A percentile compares a stretch with the other conserved stretches of the same genome.
Conservation (phyloP, 441 rosid genomes). For the Melastoma candidum region DNA sequence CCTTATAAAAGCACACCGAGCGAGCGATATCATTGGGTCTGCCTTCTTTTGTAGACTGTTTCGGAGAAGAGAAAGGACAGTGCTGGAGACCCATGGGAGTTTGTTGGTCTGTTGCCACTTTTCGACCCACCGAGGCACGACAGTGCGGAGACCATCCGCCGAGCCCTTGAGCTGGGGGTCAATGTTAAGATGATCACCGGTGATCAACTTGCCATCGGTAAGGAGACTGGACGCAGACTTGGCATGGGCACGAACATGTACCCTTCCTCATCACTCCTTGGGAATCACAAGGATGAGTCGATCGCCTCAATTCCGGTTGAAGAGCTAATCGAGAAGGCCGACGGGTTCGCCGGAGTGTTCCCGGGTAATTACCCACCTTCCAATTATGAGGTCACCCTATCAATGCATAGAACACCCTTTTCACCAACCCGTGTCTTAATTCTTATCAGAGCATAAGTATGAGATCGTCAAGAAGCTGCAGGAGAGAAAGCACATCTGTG, state of each 20-base stretch:
- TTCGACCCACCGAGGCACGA: conserved; percentile 95
- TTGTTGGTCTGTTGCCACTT: conserved; percentile 84
- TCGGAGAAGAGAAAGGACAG: conserved; percentile 75
- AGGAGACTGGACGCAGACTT: conserved; percentile 88
- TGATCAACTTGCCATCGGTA: conserved; percentile 92
- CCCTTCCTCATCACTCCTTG: conserved; percentile 80
- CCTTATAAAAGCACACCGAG: not conserved
- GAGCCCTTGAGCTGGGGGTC: conserved; percentile 92
- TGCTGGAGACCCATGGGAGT: conserved; percentile 70
- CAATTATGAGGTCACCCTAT: not conserved
- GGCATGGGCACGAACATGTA: conserved; percentile 97
- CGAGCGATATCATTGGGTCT: not conserved
- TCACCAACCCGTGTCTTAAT: not conserved
- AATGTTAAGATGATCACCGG: conserved; percentile 97
- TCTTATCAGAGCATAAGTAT: conserved; percentile 62
- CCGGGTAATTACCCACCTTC: conserved; percentile 42
- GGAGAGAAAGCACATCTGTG: conserved; percentile 75
- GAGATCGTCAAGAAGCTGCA: conserved; percentile 86
- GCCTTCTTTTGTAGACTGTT: conserved; percentile 27
- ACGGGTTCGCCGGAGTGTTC: conserved; percentile 93
- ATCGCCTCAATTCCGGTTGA: conserved; percentile 53
- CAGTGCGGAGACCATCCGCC: conserved; percentile 81
- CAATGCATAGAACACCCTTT: not conserved
- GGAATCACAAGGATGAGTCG: conserved; percentile 45
- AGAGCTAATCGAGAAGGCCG: conserved; percentile 79